phyloP scores from a whole-genome alignment of 306 rosid species.

The Rubus parviflorus region DNA sequence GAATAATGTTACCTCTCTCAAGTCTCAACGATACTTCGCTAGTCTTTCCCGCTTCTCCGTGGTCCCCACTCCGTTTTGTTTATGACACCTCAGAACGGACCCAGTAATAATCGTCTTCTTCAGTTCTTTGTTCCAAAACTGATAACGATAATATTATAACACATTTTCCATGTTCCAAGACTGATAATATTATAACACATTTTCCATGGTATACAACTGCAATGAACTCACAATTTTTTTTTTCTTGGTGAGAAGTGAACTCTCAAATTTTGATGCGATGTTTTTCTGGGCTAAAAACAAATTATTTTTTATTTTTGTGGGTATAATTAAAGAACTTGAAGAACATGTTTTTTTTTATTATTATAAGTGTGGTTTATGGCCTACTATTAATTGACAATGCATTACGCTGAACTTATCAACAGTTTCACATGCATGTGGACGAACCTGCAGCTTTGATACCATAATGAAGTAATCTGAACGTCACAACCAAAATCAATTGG shows the following conservation, averaged over 20 bases:
- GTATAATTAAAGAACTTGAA: neutral
- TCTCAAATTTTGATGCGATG: neutral
- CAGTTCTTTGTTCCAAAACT: neutral
- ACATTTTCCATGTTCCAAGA: neutral
- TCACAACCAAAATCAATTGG: no score
- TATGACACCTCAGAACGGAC: neutral
- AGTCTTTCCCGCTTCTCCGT: constrained; percentile 8
- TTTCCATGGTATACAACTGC: neutral
- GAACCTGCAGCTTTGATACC: no score
- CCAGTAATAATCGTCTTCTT: neutral
- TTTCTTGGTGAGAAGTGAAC: neutral
- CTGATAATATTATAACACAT: neutral
- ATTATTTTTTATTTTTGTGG: neutral
- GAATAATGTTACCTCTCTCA: neutral
- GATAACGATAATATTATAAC: neutral
- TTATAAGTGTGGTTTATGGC: no score
- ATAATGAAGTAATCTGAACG: no score
- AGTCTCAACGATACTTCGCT: neutral
- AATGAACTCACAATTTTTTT: no score
- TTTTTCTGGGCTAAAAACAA: no score
- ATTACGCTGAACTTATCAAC: no score
- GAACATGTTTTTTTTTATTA: neutral
- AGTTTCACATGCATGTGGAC: no score
- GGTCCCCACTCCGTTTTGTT: neutral
- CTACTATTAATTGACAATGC: no score